Percentiles rank a stretch among this genome's conserved stretches.
Evolutionary conservation across 768 basidiomycete genomes (phyloP).

Genomic region (Pisolithus tinctorius): DNA sequence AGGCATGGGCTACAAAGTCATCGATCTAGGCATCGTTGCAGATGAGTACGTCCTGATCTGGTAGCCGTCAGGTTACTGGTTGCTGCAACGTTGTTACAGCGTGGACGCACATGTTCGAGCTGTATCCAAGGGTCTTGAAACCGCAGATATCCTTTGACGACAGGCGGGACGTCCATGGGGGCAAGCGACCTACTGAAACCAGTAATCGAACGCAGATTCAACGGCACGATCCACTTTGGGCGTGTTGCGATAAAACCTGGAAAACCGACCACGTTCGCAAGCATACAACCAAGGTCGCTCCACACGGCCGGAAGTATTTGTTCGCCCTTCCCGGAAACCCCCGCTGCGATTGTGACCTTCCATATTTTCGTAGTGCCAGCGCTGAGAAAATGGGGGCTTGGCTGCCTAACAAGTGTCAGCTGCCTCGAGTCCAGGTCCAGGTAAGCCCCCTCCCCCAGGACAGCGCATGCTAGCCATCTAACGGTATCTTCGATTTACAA

Average conservation of each 20-base stretch:
- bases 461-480: too few relatives aligned
- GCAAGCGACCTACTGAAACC: constrained; percentile 83
- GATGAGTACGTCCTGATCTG: constrained; percentile 49
- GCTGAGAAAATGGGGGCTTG: constrained; percentile 67
- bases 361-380: constrained; percentile 81
- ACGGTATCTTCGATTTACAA: constrained; percentile 15
- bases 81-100: constrained; percentile 26
- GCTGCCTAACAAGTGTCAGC: constrained; percentile 41
- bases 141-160: constrained; percentile 77
- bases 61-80: neutral
- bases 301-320: constrained; percentile 45
- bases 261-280: constrained; percentile 89
- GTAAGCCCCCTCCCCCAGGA: constrained; percentile 30
- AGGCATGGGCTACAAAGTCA: constrained; percentile 66
- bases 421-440: constrained; percentile 59
- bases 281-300: constrained; percentile 38
- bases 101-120: constrained; percentile 51
- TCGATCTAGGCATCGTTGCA: constrained; percentile 75
- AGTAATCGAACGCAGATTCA: constrained; percentile 72
- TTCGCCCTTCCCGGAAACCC: constrained; percentile 91
- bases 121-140: constrained; percentile 48
- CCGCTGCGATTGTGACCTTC: constrained; percentile 82
- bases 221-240: constrained; percentile 79
- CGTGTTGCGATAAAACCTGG: constrained; percentile 79
- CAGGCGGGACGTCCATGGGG: constrained; percentile 91